Percentiles rank a stretch among this genome's conserved stretches.
phyloP scores from a whole-genome alignment of 2,329 filamentous ascomycete genomes.

The Triangularia verruculosa region DNA sequence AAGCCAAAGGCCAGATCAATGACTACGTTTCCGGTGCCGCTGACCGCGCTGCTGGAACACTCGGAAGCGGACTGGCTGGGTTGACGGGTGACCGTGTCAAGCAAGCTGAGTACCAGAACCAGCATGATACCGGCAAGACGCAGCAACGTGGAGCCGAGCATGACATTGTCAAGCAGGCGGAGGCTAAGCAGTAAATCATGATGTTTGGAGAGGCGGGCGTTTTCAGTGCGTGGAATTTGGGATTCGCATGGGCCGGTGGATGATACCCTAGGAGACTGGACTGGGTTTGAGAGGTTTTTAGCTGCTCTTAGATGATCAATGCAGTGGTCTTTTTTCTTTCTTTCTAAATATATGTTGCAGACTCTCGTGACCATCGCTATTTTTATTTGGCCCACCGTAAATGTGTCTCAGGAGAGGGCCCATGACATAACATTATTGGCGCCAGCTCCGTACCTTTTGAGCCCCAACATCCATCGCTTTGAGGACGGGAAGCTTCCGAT shows the following conservation, averaged over 20 bases:
- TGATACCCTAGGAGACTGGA: conserved; percentile 9
- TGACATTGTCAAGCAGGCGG: conserved; percentile 72
- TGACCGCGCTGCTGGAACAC: conserved; percentile 65
- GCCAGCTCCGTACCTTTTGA: background rate
- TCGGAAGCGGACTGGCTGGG: conserved; percentile 69
- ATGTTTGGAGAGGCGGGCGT: background rate
- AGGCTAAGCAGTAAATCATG: conserved; percentile 34
- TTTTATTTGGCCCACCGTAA: background rate
- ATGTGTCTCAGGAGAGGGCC: background rate
- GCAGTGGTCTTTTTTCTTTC: background rate
- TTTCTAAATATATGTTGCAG: background rate
- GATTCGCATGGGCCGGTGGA: background rate
- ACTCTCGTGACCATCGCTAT: background rate
- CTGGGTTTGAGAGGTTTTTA: background rate
- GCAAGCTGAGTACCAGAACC: conserved; percentile 61
- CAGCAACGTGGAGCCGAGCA: conserved; percentile 78
- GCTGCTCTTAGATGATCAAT: background rate
- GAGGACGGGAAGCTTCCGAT: background rate
- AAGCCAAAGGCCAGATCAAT: conserved; percentile 76
- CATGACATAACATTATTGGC: background rate
- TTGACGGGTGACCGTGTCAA: conserved; percentile 67
- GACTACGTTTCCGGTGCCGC: conserved; percentile 68
- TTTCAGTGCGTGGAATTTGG: background rate
- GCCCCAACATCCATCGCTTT: too few species aligned
- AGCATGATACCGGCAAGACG: conserved; percentile 78